phyloP scores from a whole-genome alignment of 2,329 filamentous ascomycete species.

The Cryphonectria nitschkei region DNA sequence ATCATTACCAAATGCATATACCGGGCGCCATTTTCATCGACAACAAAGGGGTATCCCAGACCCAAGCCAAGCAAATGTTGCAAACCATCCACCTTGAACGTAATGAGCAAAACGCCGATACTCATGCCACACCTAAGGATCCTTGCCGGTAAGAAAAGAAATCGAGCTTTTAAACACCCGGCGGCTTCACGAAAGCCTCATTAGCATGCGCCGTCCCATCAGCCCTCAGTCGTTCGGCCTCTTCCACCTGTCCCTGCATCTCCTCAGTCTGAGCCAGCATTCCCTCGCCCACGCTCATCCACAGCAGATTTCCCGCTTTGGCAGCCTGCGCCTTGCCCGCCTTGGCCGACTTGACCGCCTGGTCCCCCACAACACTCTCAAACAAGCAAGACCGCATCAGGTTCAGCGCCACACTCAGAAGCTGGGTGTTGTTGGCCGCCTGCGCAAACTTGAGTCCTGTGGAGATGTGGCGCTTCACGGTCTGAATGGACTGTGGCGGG shows the following conservation, averaged over 20 bases:
- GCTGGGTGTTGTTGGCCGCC: conserved; percentile 73
- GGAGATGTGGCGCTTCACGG: conserved; percentile 79
- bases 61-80: background rate
- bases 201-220: conserved; percentile 28
- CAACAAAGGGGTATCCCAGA: conserved; percentile 15
- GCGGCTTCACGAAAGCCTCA: conserved; percentile 23
- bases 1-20: background rate
- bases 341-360: conserved; percentile 75
- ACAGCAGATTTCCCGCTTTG: conserved; percentile 71
- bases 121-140: background rate
- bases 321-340: conserved; percentile 71
- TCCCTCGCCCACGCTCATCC: conserved; percentile 80
- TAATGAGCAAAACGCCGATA: conserved; percentile 9
- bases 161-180: background rate
- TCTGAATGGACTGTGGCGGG: conserved; percentile 69
- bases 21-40: background rate
- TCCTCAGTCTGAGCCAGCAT: conserved; percentile 78
- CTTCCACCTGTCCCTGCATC: conserved; percentile 63
- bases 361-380: conserved; percentile 78
- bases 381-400: conserved; percentile 86
- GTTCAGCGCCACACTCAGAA: conserved; percentile 80
- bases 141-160: background rate
- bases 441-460: conserved; percentile 72
- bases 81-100: background rate
- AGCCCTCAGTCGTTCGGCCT: conserved; percentile 23